Evolutionary conservation across 2,329 filamentous ascomycete genomes (phyloP), one percentile per base, ranked within the genome.

Genomic region (Claviceps humidiphila): DNA sequence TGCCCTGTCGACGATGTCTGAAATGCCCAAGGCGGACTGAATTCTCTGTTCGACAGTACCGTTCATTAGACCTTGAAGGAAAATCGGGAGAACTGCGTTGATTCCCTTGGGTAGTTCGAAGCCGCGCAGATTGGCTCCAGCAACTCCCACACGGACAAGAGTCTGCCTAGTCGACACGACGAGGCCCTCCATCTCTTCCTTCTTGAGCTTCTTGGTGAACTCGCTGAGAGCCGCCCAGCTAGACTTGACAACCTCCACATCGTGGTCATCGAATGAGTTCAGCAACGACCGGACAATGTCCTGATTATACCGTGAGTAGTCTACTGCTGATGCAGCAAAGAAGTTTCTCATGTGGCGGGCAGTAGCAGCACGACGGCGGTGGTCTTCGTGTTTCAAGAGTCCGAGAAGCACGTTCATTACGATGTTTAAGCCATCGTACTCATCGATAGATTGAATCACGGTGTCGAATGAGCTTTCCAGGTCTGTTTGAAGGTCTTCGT

Each of bases 1-100:
- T 26, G 93, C 94, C 53, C 93, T 83, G 70, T 97, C 93, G 58
- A 97, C 85, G 58, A 98, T 87, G 65, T 98, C 94, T 2, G 90
- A 95, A 59, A 98, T 94, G 53, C 88, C 93, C 56, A 97, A 76
- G 46, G 94, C 93, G 53, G 93, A 83, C 65, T 94, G 87, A 26
- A 89, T 93, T 65, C 90, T 81, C 71, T 98, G 93, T 5, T 98
- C 93, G 16, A 87, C 75, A 40, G 86, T 90, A 53, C 93, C 94
- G 62, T 98, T 97, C 85, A 98, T 95, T 58, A 98, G 77, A 69
- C 93, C 93, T 66, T 98, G 94, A 64, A 97, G 70, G 78, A 98
- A 97, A 58, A 98, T 97, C 2, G 94, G 93, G 55, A 98, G 72
- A 58, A 98, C 84, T 56, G 93, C 90, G 63, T 89, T 95, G 75